Base-by-base conservation (phyloP, 2,329 filamentous ascomycete genomes). In the Waltergamsia citrina region DNA sequence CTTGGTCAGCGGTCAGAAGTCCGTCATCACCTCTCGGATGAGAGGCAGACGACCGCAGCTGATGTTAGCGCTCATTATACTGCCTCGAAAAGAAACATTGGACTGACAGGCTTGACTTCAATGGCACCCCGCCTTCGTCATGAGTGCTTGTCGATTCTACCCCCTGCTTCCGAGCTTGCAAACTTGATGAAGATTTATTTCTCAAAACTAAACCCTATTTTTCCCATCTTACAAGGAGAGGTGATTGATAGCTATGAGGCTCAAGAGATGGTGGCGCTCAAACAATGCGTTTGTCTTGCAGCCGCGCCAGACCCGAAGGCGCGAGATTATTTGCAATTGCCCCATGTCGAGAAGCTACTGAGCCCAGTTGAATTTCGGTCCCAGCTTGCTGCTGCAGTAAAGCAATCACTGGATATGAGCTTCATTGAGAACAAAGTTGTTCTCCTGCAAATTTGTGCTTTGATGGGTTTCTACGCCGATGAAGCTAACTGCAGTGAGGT, bases 231-330 rank as follows among this genome's bases (percentile, higher is more conserved):
- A n/a, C 36, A 40, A 16, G 30, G 39, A 7, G 40, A 44, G n/a
- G 31, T 30, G 7, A 34, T 43, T 14, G 32, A 37, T 5, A 22
- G 38, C 24, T 37, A 35, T 34, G 27, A 23, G 16, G 7, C 35
- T 18, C 23, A 39, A 32, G 29, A 42, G 35, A 34, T 33, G 26
- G 21, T 38, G 7, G 40, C 43, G 8, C 39, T 44, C 23, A 41
- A 38, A 22, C 44, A 47, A 18, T 42, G 42, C 34, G 41, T 46
- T 10, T 47, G 42, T 9, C 38, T 47, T 10, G 39, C 41, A 5
- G 44, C 44, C 6, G 41, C 43, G 2, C 38, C 41, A 10, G 43
- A 41, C 29, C 44, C 44, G 3, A 34, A 34, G 14, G 30, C 41
- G 24, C 38, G 32, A 15, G 32, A 36, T 8, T 43, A 44, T 22